Conservation (phyloP, 257 asterid species). For the Rubia yunnanensis region DNA sequence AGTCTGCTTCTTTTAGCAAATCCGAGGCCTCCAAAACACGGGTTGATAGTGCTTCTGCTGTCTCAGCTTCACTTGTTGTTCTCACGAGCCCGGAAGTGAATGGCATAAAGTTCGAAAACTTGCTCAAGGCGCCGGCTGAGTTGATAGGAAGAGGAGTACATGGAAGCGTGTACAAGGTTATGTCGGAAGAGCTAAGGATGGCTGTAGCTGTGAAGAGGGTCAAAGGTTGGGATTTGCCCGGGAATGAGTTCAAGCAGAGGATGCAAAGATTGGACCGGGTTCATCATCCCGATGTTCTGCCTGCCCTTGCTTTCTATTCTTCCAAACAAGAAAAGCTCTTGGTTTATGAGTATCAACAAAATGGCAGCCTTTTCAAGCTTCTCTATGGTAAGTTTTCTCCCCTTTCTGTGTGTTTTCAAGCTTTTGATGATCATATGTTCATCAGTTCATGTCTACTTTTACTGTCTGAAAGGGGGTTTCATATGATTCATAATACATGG, state of each 20-base stretch:
- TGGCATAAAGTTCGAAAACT: slow-evolving; percentile 52
- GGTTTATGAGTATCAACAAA: slow-evolving; percentile 61
- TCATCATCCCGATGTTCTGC: slow-evolving; percentile 53
- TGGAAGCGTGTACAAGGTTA: slow-evolving; percentile 66
- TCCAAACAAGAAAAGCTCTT: slow-evolving; percentile 68
- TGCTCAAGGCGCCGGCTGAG: slow-evolving; percentile 83
- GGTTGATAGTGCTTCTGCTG: slow-evolving; percentile 22
- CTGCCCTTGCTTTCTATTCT: slow-evolving; percentile 54
- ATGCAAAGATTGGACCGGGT: slow-evolving; percentile 49
- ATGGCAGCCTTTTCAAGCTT: slow-evolving; percentile 54
- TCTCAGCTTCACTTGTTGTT: slow-evolving; percentile 39
- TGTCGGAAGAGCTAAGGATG: slow-evolving; percentile 33
- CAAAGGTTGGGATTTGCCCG: slow-evolving; percentile 50
- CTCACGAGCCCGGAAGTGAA: slow-evolving; percentile 43
- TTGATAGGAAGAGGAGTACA: slow-evolving; percentile 66
- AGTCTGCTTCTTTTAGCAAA: slow-evolving; percentile 19
- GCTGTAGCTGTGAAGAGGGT: slow-evolving; percentile 63
- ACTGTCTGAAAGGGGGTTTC: too few species aligned
- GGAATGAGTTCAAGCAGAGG: slow-evolving; percentile 47
- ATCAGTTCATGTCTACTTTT: too few species aligned
- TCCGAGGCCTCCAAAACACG: slow-evolving; percentile 27
- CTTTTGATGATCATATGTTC: background rate
- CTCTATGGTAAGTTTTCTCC: slow-evolving; percentile 41
- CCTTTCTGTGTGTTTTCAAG: background rate
- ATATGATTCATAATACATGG: too few species aligned